These are phyloP conservation scores for Candida awuae DNA, from an alignment of 805 yeast genomes.

Conservation along the genomic window DNA sequence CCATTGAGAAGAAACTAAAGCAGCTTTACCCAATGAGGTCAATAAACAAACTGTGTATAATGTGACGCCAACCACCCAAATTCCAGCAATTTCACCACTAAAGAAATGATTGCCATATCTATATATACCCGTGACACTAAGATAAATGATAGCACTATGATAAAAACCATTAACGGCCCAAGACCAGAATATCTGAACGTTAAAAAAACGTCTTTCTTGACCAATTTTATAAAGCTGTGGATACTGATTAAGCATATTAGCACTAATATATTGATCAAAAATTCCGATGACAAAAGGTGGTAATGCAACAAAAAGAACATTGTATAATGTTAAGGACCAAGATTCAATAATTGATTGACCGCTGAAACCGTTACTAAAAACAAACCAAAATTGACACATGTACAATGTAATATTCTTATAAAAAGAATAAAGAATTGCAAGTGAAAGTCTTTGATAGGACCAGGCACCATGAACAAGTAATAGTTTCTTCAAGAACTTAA, in stretches of 20 bases:
- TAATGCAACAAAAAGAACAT: constrained; percentile 85
- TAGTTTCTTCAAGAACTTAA: constrained; percentile 73
- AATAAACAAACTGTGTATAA: constrained; percentile 79
- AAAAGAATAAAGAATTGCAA: constrained; percentile 88
- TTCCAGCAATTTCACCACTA: constrained; percentile 68
- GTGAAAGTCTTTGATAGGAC: constrained; percentile 92
- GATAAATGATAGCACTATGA: constrained; percentile 80
- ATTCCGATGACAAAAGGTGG: constrained; percentile 97
- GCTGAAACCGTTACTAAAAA: constrained; percentile 82
- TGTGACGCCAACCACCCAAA: constrained; percentile 94
- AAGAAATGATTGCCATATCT: constrained; percentile 56
- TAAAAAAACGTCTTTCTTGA: constrained; percentile 80
- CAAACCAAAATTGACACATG: constrained; percentile 98
- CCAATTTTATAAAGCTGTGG: constrained; percentile 92
- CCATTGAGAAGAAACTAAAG: constrained; percentile 86
- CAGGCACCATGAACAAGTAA: constrained; percentile 93
- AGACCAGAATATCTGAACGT: constrained; percentile 90
- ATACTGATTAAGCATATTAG: constrained; percentile 80
- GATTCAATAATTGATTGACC: constrained; percentile 96
- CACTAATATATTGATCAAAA: constrained; percentile 92
- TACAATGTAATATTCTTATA: constrained; percentile 93
- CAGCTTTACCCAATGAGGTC: constrained; percentile 93
- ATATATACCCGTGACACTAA: constrained; percentile 64
- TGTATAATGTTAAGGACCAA: constrained; percentile 95
- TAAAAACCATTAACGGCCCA: constrained; percentile 95